phyloP scores from a whole-genome alignment of 768 basidiomycete species.

The Lactarius sp. region DNA sequence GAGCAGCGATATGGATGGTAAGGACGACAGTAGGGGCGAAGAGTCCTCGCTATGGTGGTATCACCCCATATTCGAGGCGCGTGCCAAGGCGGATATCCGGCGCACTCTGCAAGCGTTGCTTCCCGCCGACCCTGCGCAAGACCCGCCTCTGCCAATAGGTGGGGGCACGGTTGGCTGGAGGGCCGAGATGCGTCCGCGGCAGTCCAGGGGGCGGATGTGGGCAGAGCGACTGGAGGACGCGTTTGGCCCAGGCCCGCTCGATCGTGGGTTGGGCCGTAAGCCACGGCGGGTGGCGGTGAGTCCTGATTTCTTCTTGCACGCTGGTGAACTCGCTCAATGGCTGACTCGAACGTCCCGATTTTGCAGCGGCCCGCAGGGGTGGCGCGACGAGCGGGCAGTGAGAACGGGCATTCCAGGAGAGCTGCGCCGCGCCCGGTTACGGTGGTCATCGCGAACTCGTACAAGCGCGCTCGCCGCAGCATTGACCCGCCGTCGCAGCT shows the following conservation, averaged over 20 bases:
- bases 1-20: background rate
- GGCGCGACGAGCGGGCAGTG: background rate
- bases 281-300: constrained; percentile 19
- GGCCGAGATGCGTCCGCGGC: constrained; percentile 11
- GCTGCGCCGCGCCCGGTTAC: background rate
- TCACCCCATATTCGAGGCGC: constrained; percentile 13
- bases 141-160: background rate
- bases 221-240: constrained; percentile 18
- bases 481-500: constrained; percentile 3
- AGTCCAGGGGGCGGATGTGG: constrained; percentile 14
- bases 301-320: background rate
- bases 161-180: background rate
- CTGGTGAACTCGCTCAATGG: background rate
- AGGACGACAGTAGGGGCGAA: background rate
- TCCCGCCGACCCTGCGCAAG: constrained; percentile 11
- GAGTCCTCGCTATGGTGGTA: constrained; percentile 14
- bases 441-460: background rate
- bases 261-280: constrained; percentile 21
- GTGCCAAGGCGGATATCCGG: constrained; percentile 18
- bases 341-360: background rate
- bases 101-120: constrained; percentile 12
- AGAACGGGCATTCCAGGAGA: background rate
- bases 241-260: constrained; percentile 21
- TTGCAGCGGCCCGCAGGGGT: constrained; percentile 7
- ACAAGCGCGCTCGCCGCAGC: background rate